Conservation (phyloP, 768 basidiomycete species). For the Asterophora parasitica region DNA sequence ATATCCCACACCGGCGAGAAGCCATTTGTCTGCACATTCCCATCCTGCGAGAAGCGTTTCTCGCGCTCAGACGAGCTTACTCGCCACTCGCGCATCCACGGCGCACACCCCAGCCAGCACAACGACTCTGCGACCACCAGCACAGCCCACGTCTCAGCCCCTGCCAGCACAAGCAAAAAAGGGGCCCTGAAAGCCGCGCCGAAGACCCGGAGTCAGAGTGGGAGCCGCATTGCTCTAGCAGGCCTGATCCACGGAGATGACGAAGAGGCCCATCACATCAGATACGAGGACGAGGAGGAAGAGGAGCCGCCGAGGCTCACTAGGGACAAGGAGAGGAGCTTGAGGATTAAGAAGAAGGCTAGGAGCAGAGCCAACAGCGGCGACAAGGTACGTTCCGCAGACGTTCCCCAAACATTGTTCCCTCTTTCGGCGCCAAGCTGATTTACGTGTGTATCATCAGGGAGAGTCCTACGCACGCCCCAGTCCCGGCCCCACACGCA, state of each 20-base stretch:
- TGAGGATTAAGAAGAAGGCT: constrained; percentile 70
- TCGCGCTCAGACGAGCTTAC: constrained; percentile 98
- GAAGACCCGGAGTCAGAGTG: constrained; percentile 5
- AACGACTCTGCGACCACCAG: constrained; percentile 21
- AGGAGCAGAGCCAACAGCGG: constrained; percentile 75
- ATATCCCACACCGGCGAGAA: constrained; percentile 98
- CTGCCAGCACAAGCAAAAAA: constrained; percentile 12
- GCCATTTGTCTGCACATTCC: constrained; percentile 87
- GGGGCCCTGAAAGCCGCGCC: neutral
- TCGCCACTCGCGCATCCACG: constrained; percentile 89
- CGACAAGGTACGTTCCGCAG: constrained; percentile 63
- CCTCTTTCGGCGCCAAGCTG: constrained; percentile 4
- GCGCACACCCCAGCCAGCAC: constrained; percentile 40
- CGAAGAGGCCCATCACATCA: constrained; percentile 1
- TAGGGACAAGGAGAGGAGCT: constrained; percentile 6
- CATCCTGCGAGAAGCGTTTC: constrained; percentile 97
- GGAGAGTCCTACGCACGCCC: constrained; percentile 57
- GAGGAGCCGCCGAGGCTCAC: neutral
- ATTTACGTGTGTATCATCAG: constrained; percentile 25
- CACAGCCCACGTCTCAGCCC: constrained; percentile 2
- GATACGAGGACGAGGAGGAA: constrained; percentile 8
- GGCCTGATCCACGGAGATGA: constrained; percentile 1
- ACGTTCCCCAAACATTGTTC: too few relatives aligned
- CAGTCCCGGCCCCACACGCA: constrained; percentile 27
- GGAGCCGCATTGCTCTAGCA: neutral